Base-by-base conservation (phyloP, 2,329 filamentous ascomycete species). In the Myriosclerotinia curreyana region DNA sequence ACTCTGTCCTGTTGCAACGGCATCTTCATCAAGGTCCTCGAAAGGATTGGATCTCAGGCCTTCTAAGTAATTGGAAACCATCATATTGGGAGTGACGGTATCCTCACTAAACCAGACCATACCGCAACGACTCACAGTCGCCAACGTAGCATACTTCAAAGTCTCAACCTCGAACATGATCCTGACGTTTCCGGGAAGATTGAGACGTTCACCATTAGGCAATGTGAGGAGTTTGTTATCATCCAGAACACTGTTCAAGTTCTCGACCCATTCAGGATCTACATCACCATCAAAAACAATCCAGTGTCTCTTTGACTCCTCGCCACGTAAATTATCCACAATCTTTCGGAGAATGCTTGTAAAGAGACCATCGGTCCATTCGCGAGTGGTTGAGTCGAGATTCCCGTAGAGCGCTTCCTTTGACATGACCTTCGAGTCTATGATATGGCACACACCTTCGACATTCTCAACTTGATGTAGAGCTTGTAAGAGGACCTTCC, bases 101-200 rank as follows among this genome's bases (percentile, higher is more conserved):
- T 99, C 96, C 72, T 97, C 94, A 75, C 92, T 99, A 79, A 98
- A 99, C 95, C 95, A 99, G 17, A 99, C 96, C 95, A 99, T 99
- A 83, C 95, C 95, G 76, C 95, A 99, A 79, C 95, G 92, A 87
- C 91, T 96, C 74, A 99, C 95, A n/a, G 95, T 99, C 64, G 95
- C 95, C 52, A 99, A 85, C 0, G 95, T 99, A 46, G 95, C 95
- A 75, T 99, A 99, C 75, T 96, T 96, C 66, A 99, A 82, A 3
- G 89, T 98, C 79, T 99, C 96, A 44, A 99, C 95, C 79, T 99
- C 95, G 73, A 99, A 99, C 93, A 99, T 97, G 78, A 99, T 96
- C 70, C 96, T 91, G 34, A 99, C 95, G 73, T 99, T 99, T 2
- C 90, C 74, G 5, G 95, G 96, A 51, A 99, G 79, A 74, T 95